Conservation (phyloP, 805 yeast genomes). For the Komagataella pastoris region DNA sequence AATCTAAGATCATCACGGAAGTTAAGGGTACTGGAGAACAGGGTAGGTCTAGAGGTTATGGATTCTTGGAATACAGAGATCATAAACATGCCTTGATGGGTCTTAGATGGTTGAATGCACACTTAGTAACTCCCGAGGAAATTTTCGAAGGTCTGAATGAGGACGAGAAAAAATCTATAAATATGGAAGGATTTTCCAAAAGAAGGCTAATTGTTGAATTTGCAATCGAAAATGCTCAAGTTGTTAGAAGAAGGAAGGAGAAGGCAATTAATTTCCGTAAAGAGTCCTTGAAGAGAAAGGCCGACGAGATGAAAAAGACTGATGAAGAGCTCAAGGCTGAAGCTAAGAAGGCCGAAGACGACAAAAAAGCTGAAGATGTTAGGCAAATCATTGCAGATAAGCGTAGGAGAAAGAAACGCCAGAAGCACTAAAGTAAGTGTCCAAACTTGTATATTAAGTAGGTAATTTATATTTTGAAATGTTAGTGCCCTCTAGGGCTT, state of each 20-base stretch:
- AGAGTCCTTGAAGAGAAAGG: slow-evolving; percentile 9
- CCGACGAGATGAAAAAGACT: slow-evolving; percentile 13
- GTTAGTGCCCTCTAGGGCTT: slow-evolving; percentile 59
- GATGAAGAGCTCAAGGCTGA: slow-evolving; percentile 3
- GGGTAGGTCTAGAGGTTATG: slow-evolving; percentile 95
- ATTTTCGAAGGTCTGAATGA: slow-evolving; percentile 56
- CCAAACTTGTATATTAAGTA: slow-evolving; percentile 7
- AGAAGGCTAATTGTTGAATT: slow-evolving; percentile 87
- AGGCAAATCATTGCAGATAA: slow-evolving; percentile 5
- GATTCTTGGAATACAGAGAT: slow-evolving; percentile 86
- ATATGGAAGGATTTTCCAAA: slow-evolving; percentile 38
- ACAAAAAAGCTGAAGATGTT: slow-evolving; percentile 7
- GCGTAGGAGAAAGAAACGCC: slow-evolving; percentile 9
- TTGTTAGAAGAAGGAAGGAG: slow-evolving; percentile 66
- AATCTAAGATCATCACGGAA: slow-evolving; percentile 87
- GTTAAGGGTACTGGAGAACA: slow-evolving; percentile 75
- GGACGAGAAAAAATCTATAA: slow-evolving; percentile 46
- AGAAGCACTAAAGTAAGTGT: slow-evolving; percentile 25
- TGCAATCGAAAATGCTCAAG: slow-evolving; percentile 92
- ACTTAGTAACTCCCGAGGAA: slow-evolving; percentile 63
- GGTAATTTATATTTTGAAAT: slow-evolving; percentile 26
- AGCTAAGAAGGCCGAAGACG: not conserved
- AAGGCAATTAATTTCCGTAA: slow-evolving; percentile 7
- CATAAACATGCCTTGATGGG: slow-evolving; percentile 93
- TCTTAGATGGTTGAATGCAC: slow-evolving; percentile 92